Conservation (phyloP, 2,329 filamentous ascomycete genomes). For the Pseudocercospora eumusae region DNA sequence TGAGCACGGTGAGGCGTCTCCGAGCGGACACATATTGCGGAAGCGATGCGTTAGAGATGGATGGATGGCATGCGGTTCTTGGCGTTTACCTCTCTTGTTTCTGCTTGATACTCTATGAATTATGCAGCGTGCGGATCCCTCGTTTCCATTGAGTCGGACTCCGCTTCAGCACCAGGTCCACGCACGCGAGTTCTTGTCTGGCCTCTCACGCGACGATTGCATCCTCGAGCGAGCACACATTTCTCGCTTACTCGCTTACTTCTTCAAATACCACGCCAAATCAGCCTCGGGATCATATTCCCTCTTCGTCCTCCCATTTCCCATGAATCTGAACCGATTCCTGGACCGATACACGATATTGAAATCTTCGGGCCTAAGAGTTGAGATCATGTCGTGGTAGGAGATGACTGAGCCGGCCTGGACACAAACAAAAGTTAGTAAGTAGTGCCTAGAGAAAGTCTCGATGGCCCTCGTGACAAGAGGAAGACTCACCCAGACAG, state of each 20-base stretch:
- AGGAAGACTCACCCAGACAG: constrained; percentile 28
- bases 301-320: constrained; percentile 49
- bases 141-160: not conserved
- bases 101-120: not conserved
- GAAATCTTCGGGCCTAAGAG: constrained; percentile 53
- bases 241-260: constrained; percentile 12
- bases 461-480: too few relatives aligned
- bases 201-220: not conserved
- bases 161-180: not conserved
- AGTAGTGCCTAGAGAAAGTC: too few relatives aligned
- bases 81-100: not conserved
- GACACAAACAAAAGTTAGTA: too few relatives aligned
- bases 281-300: constrained; percentile 34
- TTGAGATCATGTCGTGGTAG: constrained; percentile 39
- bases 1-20: not conserved
- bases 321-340: constrained; percentile 54
- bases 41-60: not conserved
- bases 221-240: not conserved
- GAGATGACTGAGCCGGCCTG: constrained; percentile 32
- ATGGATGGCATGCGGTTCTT: not conserved
- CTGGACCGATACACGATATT: constrained; percentile 48
- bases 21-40: not conserved
- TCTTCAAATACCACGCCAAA: constrained; percentile 32
- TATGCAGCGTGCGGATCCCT: not conserved
- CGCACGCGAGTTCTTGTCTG: not conserved